Evolutionary conservation across 441 rosid species (phyloP).

Genomic region (Biscutella laevigata): DNA sequence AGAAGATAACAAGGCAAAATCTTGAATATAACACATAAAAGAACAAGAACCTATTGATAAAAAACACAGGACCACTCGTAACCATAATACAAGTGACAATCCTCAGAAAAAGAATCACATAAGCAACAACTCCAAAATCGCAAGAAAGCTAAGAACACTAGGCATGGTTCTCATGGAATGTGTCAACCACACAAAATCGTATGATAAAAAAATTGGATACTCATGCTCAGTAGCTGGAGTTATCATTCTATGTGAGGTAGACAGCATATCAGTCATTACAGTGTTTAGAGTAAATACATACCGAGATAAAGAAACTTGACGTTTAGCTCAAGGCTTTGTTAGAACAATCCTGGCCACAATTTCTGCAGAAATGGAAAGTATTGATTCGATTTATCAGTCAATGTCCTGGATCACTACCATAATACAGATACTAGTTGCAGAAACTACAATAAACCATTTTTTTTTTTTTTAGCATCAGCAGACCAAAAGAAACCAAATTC

Average conservation of each 20-base stretch:
- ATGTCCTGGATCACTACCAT: neutral
- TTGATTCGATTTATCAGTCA: neutral
- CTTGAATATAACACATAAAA: neutral
- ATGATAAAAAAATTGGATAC: neutral
- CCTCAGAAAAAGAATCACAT: neutral
- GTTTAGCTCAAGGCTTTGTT: slow-evolving; percentile 12
- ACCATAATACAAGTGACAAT: neutral
- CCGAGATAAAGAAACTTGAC: neutral
- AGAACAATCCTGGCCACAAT: neutral
- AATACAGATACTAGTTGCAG: neutral
- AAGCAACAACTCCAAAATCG: neutral
- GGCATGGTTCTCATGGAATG: neutral
- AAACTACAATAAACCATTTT: neutral
- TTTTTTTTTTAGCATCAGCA: no score
- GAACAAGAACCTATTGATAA: slow-evolving; percentile 1
- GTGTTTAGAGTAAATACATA: neutral
- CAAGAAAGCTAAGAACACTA: neutral
- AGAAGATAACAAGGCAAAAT: neutral
- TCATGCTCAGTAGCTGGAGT: neutral
- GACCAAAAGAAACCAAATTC: no score
- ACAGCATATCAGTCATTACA: neutral
- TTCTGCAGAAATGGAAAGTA: neutral
- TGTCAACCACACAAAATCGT: neutral
- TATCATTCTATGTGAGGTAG: neutral
- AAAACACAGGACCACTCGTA: neutral